Evolutionary conservation across 176 grass and related monocot species (phyloP), one percentile per base, ranked within the genome.

Genomic region (Pontederia paniculata): DNA sequence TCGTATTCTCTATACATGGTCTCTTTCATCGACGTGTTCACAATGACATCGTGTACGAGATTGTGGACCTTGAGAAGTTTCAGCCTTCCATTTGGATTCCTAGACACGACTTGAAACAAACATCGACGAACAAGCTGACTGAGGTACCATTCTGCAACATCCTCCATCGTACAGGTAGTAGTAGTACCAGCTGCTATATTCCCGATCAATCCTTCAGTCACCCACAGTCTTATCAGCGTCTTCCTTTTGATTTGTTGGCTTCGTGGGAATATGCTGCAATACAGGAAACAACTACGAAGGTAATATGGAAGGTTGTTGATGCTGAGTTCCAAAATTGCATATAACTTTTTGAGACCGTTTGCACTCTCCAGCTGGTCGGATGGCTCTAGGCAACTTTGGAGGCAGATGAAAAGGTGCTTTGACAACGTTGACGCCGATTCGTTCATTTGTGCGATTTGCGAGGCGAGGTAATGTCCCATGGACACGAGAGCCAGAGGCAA

Each of bases 171-270:
- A n/a, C n/a, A n/a, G n/a, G n/a, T n/a, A n/a, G n/a, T n/a, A n/a
- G n/a, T n/a, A n/a, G 45, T 69, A 52, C 73, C 73, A 16, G 60
- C 44, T 42, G 18, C 49, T 9, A 28, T 46, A 17, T 82, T 57
- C 56, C 69, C 57, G 31, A 82, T 68, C 28, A 82, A 76, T 10
- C 80, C 80, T 82, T 82, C 80, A 8, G 58, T 69, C 28, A 77
- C 68, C 80, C 68, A 82, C 52, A 82, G 31, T 5, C 80, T 60
- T 13, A 82, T 44, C 58, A 82, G n/a, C 47, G 68, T 82, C 69
- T 77, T 82, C 21, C 74, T 48, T 15, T 56, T 55, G 17, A 77
- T 73, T 44, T 82, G 20, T 1, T 49, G 52, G 12, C 73, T 57
- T 2, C 52, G 60, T 62, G 73, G 73, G 22, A 77, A 76, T 23